Evolutionary conservation across 23 red algal species (phyloP).

Genomic region (Porphyridium purpureum): DNA sequence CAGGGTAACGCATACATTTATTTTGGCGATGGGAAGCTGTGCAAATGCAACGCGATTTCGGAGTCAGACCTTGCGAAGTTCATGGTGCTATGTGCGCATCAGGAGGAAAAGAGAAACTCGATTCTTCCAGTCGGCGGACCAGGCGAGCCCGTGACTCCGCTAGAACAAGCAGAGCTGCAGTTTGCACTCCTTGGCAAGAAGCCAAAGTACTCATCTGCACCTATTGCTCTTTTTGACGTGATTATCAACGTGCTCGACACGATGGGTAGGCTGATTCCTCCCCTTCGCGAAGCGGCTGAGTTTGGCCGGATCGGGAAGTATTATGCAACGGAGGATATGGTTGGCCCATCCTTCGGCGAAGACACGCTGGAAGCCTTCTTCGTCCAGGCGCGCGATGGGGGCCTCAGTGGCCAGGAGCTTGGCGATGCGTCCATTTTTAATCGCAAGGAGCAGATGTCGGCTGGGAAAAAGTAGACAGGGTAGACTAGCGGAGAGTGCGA

Average conservation of each 20-base stretch:
- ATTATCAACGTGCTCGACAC: conserved; percentile 14
- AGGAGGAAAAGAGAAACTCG: conserved; percentile 23
- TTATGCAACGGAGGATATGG: conserved; percentile 68
- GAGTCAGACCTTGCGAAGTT: conserved; percentile 41
- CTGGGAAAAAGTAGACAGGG: no score
- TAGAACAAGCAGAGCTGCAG: conserved; percentile 36
- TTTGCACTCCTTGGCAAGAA: conserved; percentile 24
- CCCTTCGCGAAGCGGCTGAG: conserved; percentile 24
- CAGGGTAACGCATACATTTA: conserved; percentile 31
- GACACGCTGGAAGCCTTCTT: conserved; percentile 57
- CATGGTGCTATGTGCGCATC: conserved; percentile 22
- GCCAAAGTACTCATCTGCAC: conserved; percentile 17
- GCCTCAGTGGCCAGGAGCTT: conserved; percentile 46
- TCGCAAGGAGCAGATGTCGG: no score
- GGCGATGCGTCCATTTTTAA: conserved; percentile 35
- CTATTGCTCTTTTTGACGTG: conserved; percentile 39
- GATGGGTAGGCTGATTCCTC: conserved; percentile 14
- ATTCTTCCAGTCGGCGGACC: conserved; percentile 49
- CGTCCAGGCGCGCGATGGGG: conserved; percentile 13
- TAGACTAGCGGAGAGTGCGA: no score
- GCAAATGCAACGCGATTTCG: conserved; percentile 43
- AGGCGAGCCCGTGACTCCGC: conserved; percentile 31
- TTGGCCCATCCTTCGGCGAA: conserved; percentile 20
- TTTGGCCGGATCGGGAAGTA: conserved; percentile 52
- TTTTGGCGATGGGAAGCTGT: conserved; percentile 45